Evolutionary conservation across 2,329 filamentous ascomycete species (phyloP).

Genomic region (Venturia asperata): DNA sequence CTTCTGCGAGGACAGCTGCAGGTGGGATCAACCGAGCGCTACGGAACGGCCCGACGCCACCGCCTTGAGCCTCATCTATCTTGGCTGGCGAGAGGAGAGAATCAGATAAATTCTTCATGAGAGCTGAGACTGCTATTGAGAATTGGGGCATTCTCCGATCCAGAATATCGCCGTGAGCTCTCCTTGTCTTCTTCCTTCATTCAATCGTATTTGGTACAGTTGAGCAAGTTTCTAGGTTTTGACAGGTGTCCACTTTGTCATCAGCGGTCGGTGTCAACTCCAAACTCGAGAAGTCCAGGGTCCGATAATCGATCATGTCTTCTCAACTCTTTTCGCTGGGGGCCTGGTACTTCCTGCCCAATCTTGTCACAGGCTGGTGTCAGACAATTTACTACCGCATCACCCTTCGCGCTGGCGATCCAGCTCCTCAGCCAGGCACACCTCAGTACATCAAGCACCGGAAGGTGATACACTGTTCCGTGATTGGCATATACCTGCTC

Average conservation of each 20-base stretch:
- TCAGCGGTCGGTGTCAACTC: not conserved
- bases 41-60: not conserved
- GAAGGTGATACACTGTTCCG: constrained; percentile 72
- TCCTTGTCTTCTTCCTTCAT: not conserved
- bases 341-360: constrained; percentile 57
- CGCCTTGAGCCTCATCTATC: not conserved
- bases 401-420: constrained; percentile 81
- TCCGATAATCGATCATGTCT: not conserved
- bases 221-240: not conserved
- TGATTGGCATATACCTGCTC: constrained; percentile 75
- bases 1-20: not conserved
- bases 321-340: constrained; percentile 44
- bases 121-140: no score
- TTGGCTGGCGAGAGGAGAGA: not conserved
- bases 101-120: not conserved
- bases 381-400: constrained; percentile 81
- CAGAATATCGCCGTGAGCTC: not conserved
- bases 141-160: not conserved
- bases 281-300: no score
- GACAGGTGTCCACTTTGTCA: not conserved
- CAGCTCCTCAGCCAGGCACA: constrained; percentile 62
- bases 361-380: constrained; percentile 65
- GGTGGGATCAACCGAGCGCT: no score
- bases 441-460: constrained; percentile 66
- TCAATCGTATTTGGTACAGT: not conserved